phyloP scores from a whole-genome alignment of 2,329 filamentous ascomycete species.

The Fusarium domesticum region DNA sequence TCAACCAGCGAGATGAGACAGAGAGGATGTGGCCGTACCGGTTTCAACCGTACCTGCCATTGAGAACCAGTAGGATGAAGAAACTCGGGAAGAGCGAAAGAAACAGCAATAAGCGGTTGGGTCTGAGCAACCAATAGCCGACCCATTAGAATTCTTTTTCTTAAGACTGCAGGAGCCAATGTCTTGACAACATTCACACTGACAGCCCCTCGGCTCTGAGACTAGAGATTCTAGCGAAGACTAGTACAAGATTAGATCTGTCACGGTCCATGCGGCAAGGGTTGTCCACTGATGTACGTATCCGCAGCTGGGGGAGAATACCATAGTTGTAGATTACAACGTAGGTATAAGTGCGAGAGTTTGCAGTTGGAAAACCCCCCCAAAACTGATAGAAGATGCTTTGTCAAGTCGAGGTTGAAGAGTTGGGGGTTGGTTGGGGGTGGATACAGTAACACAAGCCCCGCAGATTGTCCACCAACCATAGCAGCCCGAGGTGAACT shows the following conservation, averaged over 20 bases:
- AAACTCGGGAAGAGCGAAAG: background rate
- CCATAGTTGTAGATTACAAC: no score
- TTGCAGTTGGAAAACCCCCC: conserved; percentile 11
- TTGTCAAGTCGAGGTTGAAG: conserved; percentile 4
- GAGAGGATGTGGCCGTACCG: conserved; percentile 1
- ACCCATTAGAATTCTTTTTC: background rate
- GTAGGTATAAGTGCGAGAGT: background rate
- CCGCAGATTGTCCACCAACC: conserved; percentile 27
- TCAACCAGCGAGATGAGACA: conserved; percentile 6
- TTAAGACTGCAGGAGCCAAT: background rate
- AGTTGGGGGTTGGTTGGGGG: conserved; percentile 27
- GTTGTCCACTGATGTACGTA: conserved; percentile 1
- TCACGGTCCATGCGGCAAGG: conserved; percentile 13
- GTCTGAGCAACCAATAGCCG: background rate
- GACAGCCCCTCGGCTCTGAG: background rate
- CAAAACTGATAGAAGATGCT: conserved; percentile 21
- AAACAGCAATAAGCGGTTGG: background rate
- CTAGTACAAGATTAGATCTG: conserved; percentile 11
- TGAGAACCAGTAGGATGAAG: background rate
- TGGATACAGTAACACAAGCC: conserved; percentile 11
- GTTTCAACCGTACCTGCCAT: conserved; percentile 6
- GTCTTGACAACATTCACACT: background rate
- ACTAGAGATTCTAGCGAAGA: background rate
- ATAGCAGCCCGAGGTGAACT: conserved; percentile 10
- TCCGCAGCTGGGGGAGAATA: background rate